Base-by-base conservation (phyloP, 2,329 filamentous ascomycete species). In the Aspergillus persii region DNA sequence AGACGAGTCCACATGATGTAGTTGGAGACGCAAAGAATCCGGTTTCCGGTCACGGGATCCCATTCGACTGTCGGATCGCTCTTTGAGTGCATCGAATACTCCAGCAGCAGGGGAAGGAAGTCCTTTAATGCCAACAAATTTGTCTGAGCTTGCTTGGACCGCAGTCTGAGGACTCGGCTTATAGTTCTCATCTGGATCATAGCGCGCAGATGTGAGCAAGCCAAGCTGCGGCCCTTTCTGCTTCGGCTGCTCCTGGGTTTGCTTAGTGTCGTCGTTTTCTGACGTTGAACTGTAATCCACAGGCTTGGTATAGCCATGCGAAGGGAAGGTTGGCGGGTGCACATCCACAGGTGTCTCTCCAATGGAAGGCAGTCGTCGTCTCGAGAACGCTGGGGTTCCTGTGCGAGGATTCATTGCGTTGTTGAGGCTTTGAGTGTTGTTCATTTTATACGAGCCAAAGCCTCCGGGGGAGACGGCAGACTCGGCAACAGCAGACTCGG, bases 41-140 rank as follows among this genome's bases (percentile, higher is more conserved):
- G 91, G 91, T 62, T 94, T 96, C 26, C 91, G 86, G 66, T 89
- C 89, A 15, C 89, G 86, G 7, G 92, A 92, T 11, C 88, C 74
- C 52, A 74, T 75, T 23, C 82, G 84, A 47, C 80, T 79, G 23
- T 84, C 79, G 6, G 82, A 81, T 50, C 86, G 79, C 56, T 88
- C 84, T 75, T 89, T 86, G 52, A 88, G 74, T 8, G 80, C 79
- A 1, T 84, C 83, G 60, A 91, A 87, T 56, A 84, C 84, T 53
- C 85, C 89, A 26, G 83, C 85, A 8, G 82, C 85, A 36, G 84
- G 90, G 15, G 91, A 91, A 0, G 90, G 89, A 7, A 90, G 82
- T 12, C 85, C 81, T 30, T 81, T 79, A 2, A 79, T 80, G 48
- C 70, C 77, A 63, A 83, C 81, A 84, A 76, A 77, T 76, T 75